A percentile compares a stretch with the other conserved stretches of the same genome.
Conservation (phyloP, 768 basidiomycete species). For the Hygrocybe punicea region DNA sequence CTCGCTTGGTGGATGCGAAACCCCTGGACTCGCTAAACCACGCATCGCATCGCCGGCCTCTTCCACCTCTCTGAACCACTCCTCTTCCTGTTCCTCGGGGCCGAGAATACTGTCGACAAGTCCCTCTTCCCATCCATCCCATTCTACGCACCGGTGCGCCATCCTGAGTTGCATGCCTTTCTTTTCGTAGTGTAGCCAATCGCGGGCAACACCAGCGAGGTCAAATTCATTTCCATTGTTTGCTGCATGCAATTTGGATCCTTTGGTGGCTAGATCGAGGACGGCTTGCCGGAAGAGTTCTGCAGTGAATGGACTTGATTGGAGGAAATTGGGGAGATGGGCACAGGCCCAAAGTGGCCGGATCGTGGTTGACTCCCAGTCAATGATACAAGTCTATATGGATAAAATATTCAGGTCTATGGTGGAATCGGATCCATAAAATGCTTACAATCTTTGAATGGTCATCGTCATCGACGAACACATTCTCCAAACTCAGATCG, state of each 20-base stretch:
- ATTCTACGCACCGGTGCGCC: slow-evolving; percentile 79
- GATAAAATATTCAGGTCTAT: neutral
- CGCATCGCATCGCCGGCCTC: slow-evolving; percentile 5
- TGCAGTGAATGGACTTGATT: slow-evolving; percentile 70
- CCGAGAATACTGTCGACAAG: slow-evolving; percentile 73
- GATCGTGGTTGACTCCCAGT: slow-evolving; percentile 89
- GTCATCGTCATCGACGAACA: slow-evolving; percentile 74
- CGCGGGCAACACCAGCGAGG: slow-evolving; percentile 48
- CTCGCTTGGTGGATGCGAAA: slow-evolving; percentile 7
- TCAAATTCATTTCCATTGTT: slow-evolving; percentile 23
- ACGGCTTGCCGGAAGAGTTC: slow-evolving; percentile 69
- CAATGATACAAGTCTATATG: slow-evolving; percentile 75
- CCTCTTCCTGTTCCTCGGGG: slow-evolving; percentile 64
- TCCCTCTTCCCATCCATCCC: slow-evolving; percentile 92
- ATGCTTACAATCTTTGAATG: slow-evolving; percentile 64
- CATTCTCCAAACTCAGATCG: slow-evolving; percentile 79
- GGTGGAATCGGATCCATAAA: slow-evolving; percentile 8
- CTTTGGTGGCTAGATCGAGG: slow-evolving; percentile 41
- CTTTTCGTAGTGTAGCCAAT: slow-evolving; percentile 75
- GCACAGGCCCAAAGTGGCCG: slow-evolving; percentile 83
- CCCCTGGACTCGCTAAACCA: slow-evolving; percentile 9
- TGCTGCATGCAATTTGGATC: slow-evolving; percentile 19
- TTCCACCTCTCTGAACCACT: slow-evolving; percentile 57
- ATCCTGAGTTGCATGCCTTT: slow-evolving; percentile 63
- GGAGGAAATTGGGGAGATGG: slow-evolving; percentile 76